Percentiles rank a stretch among this genome's conserved stretches.
Conservation (phyloP, 495 filamentous ascomycete genomes). For the Peziza echinospora region DNA sequence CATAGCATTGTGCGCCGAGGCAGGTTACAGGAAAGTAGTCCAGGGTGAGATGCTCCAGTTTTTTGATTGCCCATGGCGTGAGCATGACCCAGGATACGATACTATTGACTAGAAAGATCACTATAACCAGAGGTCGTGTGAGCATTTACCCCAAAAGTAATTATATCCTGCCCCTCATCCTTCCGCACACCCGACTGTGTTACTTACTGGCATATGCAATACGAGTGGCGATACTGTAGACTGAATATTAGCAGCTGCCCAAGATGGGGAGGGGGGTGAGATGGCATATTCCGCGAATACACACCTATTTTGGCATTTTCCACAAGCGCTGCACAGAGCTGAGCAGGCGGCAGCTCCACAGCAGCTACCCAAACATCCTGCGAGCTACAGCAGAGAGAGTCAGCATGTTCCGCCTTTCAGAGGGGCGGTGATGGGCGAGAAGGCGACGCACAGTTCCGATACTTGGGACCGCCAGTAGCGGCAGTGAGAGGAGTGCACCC, state of each 20-base stretch:
- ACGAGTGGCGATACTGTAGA: constrained; percentile 71
- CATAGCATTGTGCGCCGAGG: constrained; percentile 74
- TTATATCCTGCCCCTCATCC: too few species aligned
- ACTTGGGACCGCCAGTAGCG: constrained; percentile 70
- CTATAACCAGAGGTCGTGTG: constrained; percentile 1
- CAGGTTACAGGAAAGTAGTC: constrained; percentile 91
- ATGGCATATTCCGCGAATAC: constrained; percentile 2
- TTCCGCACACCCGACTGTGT: too few species aligned
- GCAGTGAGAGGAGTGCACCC: constrained; percentile 80
- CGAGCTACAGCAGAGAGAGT: constrained; percentile 33
- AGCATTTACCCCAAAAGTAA: too few species aligned
- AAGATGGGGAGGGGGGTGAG: not conserved
- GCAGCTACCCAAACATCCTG: constrained; percentile 60
- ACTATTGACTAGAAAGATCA: constrained; percentile 88
- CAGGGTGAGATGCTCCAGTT: constrained; percentile 69
- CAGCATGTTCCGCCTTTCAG: constrained; percentile 1
- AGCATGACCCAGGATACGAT: constrained; percentile 98
- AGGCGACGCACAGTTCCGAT: constrained; percentile 50
- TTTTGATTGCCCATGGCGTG: constrained; percentile 94
- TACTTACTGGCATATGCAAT: constrained; percentile 61
- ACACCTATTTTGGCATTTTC: constrained; percentile 90
- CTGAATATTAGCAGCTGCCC: constrained; percentile 9
- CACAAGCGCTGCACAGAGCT: constrained; percentile 80
- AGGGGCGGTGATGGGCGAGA: too few species aligned
- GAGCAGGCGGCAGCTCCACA: constrained; percentile 91